These are phyloP conservation scores for Geranium incanum DNA, from an alignment of 441 rosid genomes.

Conservation along the genomic window DNA sequence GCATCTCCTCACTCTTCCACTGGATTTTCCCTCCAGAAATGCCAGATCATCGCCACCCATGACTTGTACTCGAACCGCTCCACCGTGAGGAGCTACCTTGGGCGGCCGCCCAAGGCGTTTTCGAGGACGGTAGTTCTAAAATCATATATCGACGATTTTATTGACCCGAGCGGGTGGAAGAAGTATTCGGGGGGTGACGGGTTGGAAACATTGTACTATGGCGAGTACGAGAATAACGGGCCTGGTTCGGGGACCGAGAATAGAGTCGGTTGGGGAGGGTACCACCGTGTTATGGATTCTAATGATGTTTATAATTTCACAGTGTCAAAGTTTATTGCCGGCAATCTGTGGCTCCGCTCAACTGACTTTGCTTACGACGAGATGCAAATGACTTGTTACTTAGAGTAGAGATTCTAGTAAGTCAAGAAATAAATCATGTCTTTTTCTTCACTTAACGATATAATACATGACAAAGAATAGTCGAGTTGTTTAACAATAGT, in stretches of 20 bases:
- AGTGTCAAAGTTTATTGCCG: constrained; percentile 56
- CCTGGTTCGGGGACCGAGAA: constrained; percentile 52
- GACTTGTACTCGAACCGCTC: constrained; percentile 33
- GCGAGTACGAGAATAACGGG: constrained; percentile 65
- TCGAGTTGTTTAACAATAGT: too few species aligned
- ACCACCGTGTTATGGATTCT: constrained; percentile 47
- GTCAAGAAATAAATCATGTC: too few species aligned
- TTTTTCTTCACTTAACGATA: too few species aligned
- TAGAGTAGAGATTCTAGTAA: too few species aligned
- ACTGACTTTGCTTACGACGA: constrained; percentile 18
- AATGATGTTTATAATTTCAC: constrained; percentile 56
- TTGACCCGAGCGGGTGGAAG: constrained; percentile 58
- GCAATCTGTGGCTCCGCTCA: constrained; percentile 64
- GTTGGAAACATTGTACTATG: constrained; percentile 54
- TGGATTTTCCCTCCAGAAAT: constrained; percentile 77
- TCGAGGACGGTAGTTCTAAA: constrained; percentile 58
- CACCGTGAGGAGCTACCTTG: constrained; percentile 52
- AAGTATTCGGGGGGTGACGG: constrained; percentile 42
- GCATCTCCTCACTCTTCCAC: constrained; percentile 50
- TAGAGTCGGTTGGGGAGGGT: constrained; percentile 63
- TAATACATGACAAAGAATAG: too few species aligned
- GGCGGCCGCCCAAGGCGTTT: constrained; percentile 64
- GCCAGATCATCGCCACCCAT: constrained; percentile 50
- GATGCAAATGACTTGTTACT: too few species aligned
- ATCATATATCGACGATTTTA: constrained; percentile 64